Evolutionary conservation across 1,284 basidiomycete genomes (phyloP), one percentile per base, ranked within the genome.

Genomic region (Apiotrichum siamense): DNA sequence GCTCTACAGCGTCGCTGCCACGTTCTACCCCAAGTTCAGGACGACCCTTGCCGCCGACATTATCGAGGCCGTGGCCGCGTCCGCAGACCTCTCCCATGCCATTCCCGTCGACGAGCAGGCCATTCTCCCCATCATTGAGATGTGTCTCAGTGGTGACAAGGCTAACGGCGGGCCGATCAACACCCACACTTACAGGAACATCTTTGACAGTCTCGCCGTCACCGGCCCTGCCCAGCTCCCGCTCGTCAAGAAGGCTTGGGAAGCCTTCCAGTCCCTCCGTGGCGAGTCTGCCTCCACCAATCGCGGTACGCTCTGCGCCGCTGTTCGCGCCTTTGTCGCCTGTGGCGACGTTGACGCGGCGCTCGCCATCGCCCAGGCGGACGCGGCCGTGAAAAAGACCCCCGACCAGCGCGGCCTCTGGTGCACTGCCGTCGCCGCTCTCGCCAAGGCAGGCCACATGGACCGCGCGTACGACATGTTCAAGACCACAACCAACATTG

Each of bases 381-480:
- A 26, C 18, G n/a, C 24, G 10, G 43, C 37, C 4, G 23, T 17
- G 17, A 23, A 13, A 17, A 18, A 38, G 21, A 11, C 2, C 7
- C 11, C 23, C 21, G 37, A 38, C 37, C 13, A n/a, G 10, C 27
- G 27, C 27, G 7, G 18, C 11, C 11, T 13, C 18, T 13, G 11
- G 18, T 7, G n/a, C 26, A 5, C 27, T 3, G 44, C 39, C 4
- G 31, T 47, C 18, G 11, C 23, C 15, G 44, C 83, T 0, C 84
- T 92, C 67, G 79, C 82, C 59, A 69, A 77, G 18, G 64, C 71
- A 2, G 82, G 82, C 7, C 85, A 92, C 58, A 61, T 83, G 11
- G 63, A 76, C 3, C 82, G 80, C 1, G 88, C 88, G 0, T 62
- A 84, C 33, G 66, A 76, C 11, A 89, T 87, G 88, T 87, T 86